These are phyloP conservation scores for Colletotrichum musae DNA, from an alignment of 2,329 filamentous ascomycete genomes.

Conservation along the genomic window DNA sequence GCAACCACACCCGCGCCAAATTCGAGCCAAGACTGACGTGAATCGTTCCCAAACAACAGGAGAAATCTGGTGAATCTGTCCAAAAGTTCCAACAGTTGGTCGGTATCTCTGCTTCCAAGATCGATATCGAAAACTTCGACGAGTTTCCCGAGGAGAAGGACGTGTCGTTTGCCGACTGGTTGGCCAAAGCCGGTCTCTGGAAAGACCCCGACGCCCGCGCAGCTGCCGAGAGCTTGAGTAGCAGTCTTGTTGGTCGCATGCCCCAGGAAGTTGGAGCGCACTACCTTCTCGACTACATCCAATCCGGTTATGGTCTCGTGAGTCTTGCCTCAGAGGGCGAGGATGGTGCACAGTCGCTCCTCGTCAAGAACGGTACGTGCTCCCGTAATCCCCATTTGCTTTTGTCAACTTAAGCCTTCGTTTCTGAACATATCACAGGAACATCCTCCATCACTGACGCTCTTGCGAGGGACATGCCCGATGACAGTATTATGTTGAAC, in stretches of 20 bases:
- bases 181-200: constrained; percentile 3
- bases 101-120: not conserved
- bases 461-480: constrained; percentile 40
- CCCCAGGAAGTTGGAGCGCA: constrained; percentile 43
- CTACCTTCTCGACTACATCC: constrained; percentile 44
- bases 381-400: not conserved
- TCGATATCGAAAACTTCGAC: constrained; percentile 20
- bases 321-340: constrained; percentile 43
- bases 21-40: not conserved
- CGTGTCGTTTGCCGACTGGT: constrained; percentile 19
- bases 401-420: too few species aligned
- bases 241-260: constrained; percentile 42
- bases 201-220: not conserved
- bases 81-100: not conserved
- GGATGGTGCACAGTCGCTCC: constrained; percentile 45
- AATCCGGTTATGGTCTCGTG: constrained; percentile 41
- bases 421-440: constrained; percentile 1
- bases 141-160: constrained; percentile 11
- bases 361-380: constrained; percentile 43
- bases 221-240: constrained; percentile 12
- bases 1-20: not conserved
- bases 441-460: constrained; percentile 27
- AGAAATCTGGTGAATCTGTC: not conserved
- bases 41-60: not conserved
- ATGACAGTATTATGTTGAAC: constrained; percentile 38